phyloP scores from a whole-genome alignment of 129 eudicot species.

The Scalesia atractyloides region DNA sequence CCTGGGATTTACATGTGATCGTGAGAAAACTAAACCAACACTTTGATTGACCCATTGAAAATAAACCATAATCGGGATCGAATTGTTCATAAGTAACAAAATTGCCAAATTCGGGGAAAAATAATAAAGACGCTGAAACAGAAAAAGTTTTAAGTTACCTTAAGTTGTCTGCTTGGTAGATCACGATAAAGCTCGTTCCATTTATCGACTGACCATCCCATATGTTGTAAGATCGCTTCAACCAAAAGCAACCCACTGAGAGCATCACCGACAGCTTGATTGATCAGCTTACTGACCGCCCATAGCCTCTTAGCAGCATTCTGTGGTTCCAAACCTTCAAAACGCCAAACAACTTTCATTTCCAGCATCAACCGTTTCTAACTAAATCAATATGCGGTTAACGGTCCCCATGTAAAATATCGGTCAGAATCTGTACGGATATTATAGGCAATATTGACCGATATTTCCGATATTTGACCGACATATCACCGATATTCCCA shows the following conservation, averaged over 20 bases:
- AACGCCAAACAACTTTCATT: constrained; percentile 10
- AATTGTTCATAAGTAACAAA: background rate
- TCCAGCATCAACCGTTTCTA: constrained; percentile 5
- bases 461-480: too few relatives aligned
- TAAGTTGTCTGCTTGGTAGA: constrained; percentile 90
- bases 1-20: constrained; percentile 45
- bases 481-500: too few relatives aligned
- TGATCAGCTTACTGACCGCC: constrained; percentile 73
- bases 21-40: constrained; percentile 2
- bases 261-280: constrained; percentile 93
- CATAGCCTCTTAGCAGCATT: constrained; percentile 75
- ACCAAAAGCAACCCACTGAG: constrained; percentile 79
- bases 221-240: constrained; percentile 74
- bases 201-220: constrained; percentile 67
- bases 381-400: too few relatives aligned
- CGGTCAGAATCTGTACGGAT: too few relatives aligned
- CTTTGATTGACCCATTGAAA: background rate
- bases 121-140: background rate
- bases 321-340: constrained; percentile 59
- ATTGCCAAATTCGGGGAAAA: background rate
- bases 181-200: constrained; percentile 82
- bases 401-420: too few relatives aligned
- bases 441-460: too few relatives aligned
- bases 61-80: background rate
- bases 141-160: constrained; percentile 41